Conservation (phyloP, 1,284 basidiomycete genomes). For the Trichosporon faecale region DNA sequence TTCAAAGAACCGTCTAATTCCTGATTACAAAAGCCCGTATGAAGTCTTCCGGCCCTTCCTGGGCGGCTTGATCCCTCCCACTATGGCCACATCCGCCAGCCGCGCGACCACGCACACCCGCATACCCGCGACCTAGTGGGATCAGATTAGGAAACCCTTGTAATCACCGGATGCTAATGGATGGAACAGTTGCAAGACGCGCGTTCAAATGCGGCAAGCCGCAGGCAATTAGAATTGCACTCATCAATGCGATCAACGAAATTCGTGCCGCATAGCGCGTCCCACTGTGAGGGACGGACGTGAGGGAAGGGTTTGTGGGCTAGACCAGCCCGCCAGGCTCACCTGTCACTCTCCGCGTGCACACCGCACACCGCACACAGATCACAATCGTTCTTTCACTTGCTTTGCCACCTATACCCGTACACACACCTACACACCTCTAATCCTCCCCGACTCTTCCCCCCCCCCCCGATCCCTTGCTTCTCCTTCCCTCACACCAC, state of each 20-base stretch:
- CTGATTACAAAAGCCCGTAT: slow-evolving; percentile 2
- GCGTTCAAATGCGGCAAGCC: not conserved
- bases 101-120: not conserved
- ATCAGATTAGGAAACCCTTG: not conserved
- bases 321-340: not conserved
- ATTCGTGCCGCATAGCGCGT: slow-evolving; percentile 3
- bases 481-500: not conserved
- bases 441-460: not conserved
- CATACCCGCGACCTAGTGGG: not conserved
- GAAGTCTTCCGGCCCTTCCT: not conserved
- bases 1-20: not conserved
- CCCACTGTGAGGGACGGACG: not conserved
- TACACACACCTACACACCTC: not conserved
- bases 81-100: slow-evolving; percentile 1
- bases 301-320: not conserved
- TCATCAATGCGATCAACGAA: slow-evolving; percentile 2
- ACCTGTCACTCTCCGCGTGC: not conserved
- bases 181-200: not conserved
- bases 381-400: not conserved
- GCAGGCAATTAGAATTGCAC: not conserved
- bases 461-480: not conserved
- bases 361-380: not conserved
- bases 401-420: slow-evolving; percentile 5
- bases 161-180: not conserved
- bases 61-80: not conserved